These are phyloP conservation scores for Vitis hybrid DNA, from an alignment of 177 flowering plant genomes.

Conservation along the genomic window DNA sequence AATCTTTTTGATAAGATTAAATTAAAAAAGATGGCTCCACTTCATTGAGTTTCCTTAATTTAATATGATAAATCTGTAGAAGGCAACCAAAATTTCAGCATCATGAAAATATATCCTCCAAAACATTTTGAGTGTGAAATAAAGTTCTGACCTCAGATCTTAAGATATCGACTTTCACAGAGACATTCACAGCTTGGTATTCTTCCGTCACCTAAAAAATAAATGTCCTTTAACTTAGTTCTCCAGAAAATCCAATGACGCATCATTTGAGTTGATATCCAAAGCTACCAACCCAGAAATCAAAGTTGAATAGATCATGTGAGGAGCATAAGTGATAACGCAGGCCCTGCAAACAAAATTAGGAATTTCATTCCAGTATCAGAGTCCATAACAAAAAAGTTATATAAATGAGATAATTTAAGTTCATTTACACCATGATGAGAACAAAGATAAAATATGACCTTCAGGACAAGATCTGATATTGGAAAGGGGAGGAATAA, in stretches of 20 bases:
- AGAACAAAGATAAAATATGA: no score
- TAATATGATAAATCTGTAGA: background rate
- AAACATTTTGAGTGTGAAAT: background rate
- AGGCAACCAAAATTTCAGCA: background rate
- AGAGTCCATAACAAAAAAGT: background rate
- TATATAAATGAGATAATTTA: background rate
- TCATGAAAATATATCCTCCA: background rate
- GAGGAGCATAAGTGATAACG: constrained; percentile 71
- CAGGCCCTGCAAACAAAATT: constrained; percentile 64
- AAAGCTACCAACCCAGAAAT: constrained; percentile 86
- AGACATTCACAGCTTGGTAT: constrained; percentile 87
- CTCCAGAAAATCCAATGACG: constrained; percentile 14
- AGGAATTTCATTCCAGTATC: background rate
- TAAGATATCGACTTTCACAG: constrained; percentile 67
- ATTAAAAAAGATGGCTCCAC: background rate
- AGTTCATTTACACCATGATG: no score
- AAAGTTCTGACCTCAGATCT: constrained; percentile 67
- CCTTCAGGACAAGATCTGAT: no score
- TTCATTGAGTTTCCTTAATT: background rate
- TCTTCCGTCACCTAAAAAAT: constrained; percentile 79
- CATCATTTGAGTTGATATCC: constrained; percentile 13
- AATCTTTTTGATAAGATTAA: background rate
- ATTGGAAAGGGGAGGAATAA: no score
- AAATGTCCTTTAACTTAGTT: constrained; percentile 7
- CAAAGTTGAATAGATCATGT: constrained; percentile 93